Evolutionary conservation across 2,329 filamentous ascomycete species (phyloP), one percentile per base, ranked within the genome.

Genomic region (Aspergillus sojae): DNA sequence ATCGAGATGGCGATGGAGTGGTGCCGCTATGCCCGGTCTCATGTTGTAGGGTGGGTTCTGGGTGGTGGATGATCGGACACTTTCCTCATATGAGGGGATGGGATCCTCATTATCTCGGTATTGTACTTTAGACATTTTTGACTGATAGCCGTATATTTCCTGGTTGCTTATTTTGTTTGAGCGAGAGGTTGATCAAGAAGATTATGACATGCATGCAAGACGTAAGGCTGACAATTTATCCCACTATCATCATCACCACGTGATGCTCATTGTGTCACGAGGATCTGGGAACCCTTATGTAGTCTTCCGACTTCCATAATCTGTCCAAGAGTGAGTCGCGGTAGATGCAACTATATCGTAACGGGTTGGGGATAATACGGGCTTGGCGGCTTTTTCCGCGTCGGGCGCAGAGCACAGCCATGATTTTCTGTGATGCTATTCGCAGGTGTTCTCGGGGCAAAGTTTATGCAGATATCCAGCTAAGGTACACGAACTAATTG

Each of bases 1-100:
- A 19, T 55, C 52, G 3, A 55, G 52, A 55, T 55, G 52, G n/a
- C 52, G 52, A 19, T 55, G 52, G 21, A 55, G 32, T 19, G 52
- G 32, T 36, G 48, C 19, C 19, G 48, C 19, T 12, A 39, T 11
- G 9, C 23, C 34, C 4, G 32, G 19, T 32, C 28, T 32, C 16
- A n/a, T 52, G 16, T 10, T 34, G 19, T n/a, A n/a, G 28, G 16
- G 28, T 34, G 26, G 19, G 19, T 16, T 19, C n/a, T 36, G n/a
- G 19, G 52, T 2, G 34, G 32, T 21, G 12, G 32, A 12, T 4
- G 52, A 39, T 9, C 21, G 52, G 26, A 55, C 23, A 12, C 52
- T 55, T 26, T 55, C 52, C 28, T 55, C 52, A 21, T 55, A 55
- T 1, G 52, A 39, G 21, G 52, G 52, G 30, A 55, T 55, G n/a